A percentile compares a stretch with the other conserved stretches of the same genome.
Evolutionary conservation across 345 rosid species (phyloP).

Genomic region (Psidium guajava): DNA sequence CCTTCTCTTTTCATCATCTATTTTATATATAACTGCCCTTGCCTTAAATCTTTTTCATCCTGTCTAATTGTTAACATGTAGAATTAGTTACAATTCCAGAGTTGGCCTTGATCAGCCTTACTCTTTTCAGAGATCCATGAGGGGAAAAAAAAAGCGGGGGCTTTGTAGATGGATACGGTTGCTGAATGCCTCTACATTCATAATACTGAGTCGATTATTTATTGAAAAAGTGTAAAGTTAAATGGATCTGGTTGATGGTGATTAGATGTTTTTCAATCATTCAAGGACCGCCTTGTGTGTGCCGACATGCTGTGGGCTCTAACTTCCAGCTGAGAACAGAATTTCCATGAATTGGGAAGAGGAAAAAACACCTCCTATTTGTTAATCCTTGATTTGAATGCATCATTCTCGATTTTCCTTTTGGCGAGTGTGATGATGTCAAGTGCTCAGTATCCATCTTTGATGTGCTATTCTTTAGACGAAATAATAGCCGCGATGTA

Average conservation of each 20-base stretch:
- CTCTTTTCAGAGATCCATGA: neutral
- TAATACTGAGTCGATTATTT: neutral
- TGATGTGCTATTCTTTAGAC: neutral
- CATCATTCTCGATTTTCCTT: neutral
- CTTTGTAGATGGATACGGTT: neutral
- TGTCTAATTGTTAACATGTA: neutral
- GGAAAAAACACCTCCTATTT: neutral
- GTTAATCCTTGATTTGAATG: neutral
- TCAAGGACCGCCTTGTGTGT: neutral
- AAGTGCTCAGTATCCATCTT: neutral
- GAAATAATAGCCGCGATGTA: neutral
- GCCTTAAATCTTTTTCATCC: neutral
- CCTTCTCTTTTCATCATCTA: neutral
- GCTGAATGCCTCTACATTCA: neutral
- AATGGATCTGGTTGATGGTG: neutral
- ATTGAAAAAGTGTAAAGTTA: neutral
- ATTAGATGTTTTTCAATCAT: neutral
- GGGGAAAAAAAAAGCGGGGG: neutral
- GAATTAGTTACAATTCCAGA: neutral
- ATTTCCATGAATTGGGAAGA: neutral
- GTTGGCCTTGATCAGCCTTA: neutral
- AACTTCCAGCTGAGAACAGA: neutral
- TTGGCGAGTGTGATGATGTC: neutral
- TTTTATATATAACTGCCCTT: neutral
- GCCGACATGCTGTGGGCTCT: neutral